A percentile compares a stretch with the other conserved stretches of the same genome.
Conservation (phyloP, 495 filamentous ascomycete species). For the Bryoglossum gracile region DNA sequence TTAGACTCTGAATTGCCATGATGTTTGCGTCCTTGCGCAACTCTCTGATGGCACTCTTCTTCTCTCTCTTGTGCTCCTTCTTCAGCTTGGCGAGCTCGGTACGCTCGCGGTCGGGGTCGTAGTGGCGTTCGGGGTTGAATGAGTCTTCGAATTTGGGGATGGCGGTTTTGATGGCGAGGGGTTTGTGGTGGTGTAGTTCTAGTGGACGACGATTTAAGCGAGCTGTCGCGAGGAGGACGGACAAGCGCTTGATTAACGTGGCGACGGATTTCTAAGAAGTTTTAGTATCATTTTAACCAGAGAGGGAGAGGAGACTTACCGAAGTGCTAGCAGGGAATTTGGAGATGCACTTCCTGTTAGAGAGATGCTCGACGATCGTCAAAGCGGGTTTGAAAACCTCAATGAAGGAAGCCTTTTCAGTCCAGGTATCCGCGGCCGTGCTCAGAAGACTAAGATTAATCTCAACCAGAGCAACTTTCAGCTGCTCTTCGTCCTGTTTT, state of each 20-base stretch:
- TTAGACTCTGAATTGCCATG: constrained; percentile 78
- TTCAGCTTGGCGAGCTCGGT: constrained; percentile 72
- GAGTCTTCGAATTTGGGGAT: constrained; percentile 95
- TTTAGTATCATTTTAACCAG: constrained; percentile 2
- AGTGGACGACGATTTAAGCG: constrained; percentile 64
- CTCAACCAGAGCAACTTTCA: constrained; percentile 52
- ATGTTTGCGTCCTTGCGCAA: constrained; percentile 91
- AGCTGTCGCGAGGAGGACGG: constrained; percentile 46
- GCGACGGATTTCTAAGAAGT: constrained; percentile 27
- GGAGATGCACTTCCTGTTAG: constrained; percentile 38
- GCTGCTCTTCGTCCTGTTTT: constrained; percentile 29
- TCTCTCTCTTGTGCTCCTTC: constrained; percentile 87
- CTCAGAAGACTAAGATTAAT: constrained; percentile 51
- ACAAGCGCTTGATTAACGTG: constrained; percentile 38
- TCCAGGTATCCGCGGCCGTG: constrained; percentile 55
- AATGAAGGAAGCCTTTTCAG: constrained; percentile 57
- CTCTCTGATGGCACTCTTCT: constrained; percentile 91
- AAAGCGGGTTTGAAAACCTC: constrained; percentile 62
- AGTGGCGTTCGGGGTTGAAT: constrained; percentile 91
- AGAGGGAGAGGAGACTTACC: constrained; percentile 10
- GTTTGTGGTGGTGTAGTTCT: constrained; percentile 80
- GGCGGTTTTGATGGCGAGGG: constrained; percentile 77
- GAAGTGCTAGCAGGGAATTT: constrained; percentile 37
- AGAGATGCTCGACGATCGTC: constrained; percentile 47
- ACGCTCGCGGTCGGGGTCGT: constrained; percentile 86